These are phyloP conservation scores for Exserohilum turcica DNA, from an alignment of 2,329 filamentous ascomycete species.

Conservation along the genomic window DNA sequence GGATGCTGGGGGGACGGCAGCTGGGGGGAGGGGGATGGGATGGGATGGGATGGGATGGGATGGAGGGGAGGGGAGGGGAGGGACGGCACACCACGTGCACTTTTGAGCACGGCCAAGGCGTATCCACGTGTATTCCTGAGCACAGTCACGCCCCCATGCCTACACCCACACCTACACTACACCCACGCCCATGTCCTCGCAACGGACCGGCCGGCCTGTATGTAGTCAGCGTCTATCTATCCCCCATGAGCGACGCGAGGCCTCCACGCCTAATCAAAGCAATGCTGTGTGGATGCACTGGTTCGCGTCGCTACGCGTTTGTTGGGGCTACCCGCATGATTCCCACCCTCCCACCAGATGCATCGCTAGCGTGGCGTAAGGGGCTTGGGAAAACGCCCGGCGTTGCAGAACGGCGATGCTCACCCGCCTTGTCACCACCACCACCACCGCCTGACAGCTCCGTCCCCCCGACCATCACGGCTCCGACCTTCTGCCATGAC, in stretches of 20 bases:
- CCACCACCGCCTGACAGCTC: constrained; percentile 9
- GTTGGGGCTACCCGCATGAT: constrained; percentile 20
- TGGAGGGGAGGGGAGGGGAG: not conserved
- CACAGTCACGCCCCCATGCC: not conserved
- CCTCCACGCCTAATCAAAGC: not conserved
- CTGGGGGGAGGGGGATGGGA: no score
- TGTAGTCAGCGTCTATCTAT: no score
- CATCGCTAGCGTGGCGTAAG: constrained; percentile 14
- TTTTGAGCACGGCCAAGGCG: not conserved
- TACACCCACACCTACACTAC: no score
- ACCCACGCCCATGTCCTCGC: not conserved
- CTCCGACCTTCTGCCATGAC: constrained; percentile 1
- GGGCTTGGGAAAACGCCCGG: constrained; percentile 16
- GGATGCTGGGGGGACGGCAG: not conserved
- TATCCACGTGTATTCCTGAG: not conserved
- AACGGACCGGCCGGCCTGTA: not conserved
- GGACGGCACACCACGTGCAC: not conserved
- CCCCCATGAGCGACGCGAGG: not conserved
- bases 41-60: no score
- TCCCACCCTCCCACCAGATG: constrained; percentile 12
- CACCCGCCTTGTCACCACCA: constrained; percentile 13
- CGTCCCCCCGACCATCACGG: constrained; percentile 2
- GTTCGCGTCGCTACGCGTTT: constrained; percentile 24
- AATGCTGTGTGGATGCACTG: not conserved
- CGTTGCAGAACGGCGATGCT: constrained; percentile 18